These are phyloP conservation scores for Extremus antarcticus DNA, from an alignment of 495 filamentous ascomycete genomes.

Conservation along the genomic window DNA sequence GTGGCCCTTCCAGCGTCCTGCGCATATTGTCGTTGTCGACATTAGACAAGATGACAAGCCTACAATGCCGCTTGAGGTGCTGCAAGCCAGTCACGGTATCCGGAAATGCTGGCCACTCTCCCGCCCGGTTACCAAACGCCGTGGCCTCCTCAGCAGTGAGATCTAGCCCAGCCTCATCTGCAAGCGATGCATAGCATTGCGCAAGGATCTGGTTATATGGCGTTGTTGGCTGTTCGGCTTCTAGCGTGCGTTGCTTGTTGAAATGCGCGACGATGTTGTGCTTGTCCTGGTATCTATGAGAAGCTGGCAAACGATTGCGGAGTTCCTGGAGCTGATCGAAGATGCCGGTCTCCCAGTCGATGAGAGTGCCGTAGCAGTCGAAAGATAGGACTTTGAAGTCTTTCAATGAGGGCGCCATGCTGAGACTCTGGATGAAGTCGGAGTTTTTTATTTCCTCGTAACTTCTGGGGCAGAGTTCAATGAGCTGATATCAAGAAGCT, in stretches of 20 bases:
- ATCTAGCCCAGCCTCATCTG: background rate
- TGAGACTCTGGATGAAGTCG: no score
- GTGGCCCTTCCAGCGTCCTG: conserved; percentile 39
- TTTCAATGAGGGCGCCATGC: background rate
- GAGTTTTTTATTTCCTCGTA: no score
- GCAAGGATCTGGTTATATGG: conserved; percentile 3
- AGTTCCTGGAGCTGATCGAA: conserved; percentile 9
- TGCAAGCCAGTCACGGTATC: conserved; percentile 21
- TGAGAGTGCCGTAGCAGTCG: conserved; percentile 25
- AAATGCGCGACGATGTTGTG: conserved; percentile 9
- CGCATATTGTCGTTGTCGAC: conserved; percentile 54
- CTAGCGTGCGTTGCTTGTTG: conserved; percentile 10
- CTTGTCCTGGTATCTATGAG: conserved; percentile 1
- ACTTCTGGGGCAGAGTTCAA: no score
- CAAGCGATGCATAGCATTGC: conserved; percentile 3
- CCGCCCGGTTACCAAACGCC: conserved; percentile 8
- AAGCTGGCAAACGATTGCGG: conserved; percentile 5
- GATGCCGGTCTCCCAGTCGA: conserved; percentile 24
- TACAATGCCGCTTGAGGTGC: conserved; percentile 46
- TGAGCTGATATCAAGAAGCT: no score
- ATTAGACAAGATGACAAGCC: conserved; percentile 62
- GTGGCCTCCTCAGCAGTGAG: background rate
- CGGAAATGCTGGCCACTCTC: conserved; percentile 19
- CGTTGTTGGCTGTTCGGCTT: conserved; percentile 12
- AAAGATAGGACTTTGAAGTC: conserved; percentile 20